Percentiles rank a stretch among this genome's conserved stretches.
Conservation (phyloP, 371 early-diverging fungal species). For the Mucor sp. region DNA sequence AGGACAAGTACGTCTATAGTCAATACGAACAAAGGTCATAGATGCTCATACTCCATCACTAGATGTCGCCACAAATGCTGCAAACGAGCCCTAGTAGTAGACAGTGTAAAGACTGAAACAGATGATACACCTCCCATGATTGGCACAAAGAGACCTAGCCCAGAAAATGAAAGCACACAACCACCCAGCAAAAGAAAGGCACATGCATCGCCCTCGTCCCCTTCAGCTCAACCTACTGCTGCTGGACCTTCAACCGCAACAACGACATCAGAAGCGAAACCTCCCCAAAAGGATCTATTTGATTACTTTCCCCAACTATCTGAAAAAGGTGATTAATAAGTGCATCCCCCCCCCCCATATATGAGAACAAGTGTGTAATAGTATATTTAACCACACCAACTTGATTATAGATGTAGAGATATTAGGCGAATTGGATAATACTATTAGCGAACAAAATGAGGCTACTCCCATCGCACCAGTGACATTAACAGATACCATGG, state of each 20-base stretch:
- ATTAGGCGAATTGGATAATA: neutral
- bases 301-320: neutral
- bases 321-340: constrained; percentile 1
- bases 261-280: neutral
- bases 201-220: neutral
- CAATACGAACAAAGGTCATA: neutral
- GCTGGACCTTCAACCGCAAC: neutral
- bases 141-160: neutral
- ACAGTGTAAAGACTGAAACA: neutral
- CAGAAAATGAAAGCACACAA: neutral
- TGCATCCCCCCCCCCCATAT: neutral
- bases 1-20: constrained; percentile 23
- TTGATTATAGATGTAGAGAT: neutral
- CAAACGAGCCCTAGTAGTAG: neutral
- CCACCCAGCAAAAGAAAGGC: neutral
- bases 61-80: constrained; percentile 26
- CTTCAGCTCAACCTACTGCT: neutral
- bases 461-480: neutral
- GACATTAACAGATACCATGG: neutral
- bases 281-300: neutral
- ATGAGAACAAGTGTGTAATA: neutral
- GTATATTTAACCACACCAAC: neutral
- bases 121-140: neutral
- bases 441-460: neutral
- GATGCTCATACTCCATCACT: neutral